Evolutionary conservation across 2,329 filamentous ascomycete genomes (phyloP).

Genomic region (Neonectria ditissima): DNA sequence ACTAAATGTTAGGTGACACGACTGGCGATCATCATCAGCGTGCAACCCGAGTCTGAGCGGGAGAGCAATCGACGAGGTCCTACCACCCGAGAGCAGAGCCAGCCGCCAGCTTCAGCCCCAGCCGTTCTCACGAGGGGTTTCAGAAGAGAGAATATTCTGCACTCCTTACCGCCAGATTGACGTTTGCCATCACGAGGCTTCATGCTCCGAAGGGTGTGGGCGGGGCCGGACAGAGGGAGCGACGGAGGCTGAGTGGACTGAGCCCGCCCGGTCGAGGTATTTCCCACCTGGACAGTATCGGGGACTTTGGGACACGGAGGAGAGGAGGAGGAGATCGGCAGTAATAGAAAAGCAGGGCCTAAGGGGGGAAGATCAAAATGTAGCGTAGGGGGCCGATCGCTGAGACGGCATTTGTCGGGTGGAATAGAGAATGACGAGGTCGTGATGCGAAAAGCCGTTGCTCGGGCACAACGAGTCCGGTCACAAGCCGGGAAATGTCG

Average conservation of each 20-base stretch:
- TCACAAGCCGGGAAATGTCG: neutral
- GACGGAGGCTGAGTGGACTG: slow-evolving; percentile 27
- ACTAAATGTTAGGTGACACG: slow-evolving; percentile 12
- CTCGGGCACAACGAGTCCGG: slow-evolving; percentile 9
- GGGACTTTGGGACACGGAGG: slow-evolving; percentile 30
- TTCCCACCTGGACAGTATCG: slow-evolving; percentile 33
- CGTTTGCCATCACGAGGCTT: slow-evolving; percentile 36
- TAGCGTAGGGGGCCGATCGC: slow-evolving; percentile 33
- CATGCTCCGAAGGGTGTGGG: slow-evolving; percentile 29
- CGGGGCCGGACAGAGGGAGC: slow-evolving; percentile 36
- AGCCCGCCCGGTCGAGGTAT: slow-evolving; percentile 31
- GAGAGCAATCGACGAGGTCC: slow-evolving; percentile 30
- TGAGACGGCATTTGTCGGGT: slow-evolving; percentile 15
- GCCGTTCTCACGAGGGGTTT: slow-evolving; percentile 22
- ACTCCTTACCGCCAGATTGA: slow-evolving; percentile 43
- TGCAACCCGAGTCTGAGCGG: slow-evolving; percentile 9
- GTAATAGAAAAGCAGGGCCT: slow-evolving; percentile 18
- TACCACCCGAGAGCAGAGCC: slow-evolving; percentile 30
- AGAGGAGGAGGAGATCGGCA: slow-evolving; percentile 37
- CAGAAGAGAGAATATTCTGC: neutral
- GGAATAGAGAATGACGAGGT: slow-evolving; percentile 5
- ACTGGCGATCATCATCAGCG: slow-evolving; percentile 8
- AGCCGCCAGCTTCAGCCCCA: slow-evolving; percentile 31
- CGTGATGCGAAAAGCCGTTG: neutral
- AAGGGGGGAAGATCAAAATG: slow-evolving; percentile 33